Conservation (phyloP, 768 basidiomycete genomes). For the Roridomyces roridus region DNA sequence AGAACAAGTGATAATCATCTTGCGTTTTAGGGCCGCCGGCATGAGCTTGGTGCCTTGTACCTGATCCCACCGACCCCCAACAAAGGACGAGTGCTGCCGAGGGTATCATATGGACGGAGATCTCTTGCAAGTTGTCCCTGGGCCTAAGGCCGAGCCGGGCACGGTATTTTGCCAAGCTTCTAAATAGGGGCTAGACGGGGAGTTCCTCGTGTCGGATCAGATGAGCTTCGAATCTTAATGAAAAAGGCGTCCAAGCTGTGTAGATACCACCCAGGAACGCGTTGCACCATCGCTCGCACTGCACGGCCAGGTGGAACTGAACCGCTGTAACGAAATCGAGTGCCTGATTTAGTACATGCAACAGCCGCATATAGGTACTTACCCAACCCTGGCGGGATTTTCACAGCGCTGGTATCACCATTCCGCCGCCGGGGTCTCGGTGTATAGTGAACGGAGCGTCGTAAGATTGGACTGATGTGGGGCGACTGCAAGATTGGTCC, state of each 20-base stretch:
- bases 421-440: not conserved
- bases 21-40: not conserved
- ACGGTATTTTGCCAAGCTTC: too few species aligned
- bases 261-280: slow-evolving; percentile 3
- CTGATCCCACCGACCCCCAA: not conserved
- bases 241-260: slow-evolving; percentile 1
- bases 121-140: too few species aligned
- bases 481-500: not conserved
- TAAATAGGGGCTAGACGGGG: too few species aligned
- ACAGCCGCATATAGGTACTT: not conserved
- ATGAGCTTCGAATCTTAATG: slow-evolving; percentile 17
- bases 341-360: not conserved
- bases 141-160: too few species aligned
- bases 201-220: slow-evolving; percentile 13
- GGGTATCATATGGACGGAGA: not conserved
- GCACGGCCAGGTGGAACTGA: slow-evolving; percentile 1
- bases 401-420: slow-evolving; percentile 1
- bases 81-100: slow-evolving; percentile 2
- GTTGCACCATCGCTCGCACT: slow-evolving; percentile 1
- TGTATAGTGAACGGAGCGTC: not conserved
- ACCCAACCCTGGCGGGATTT: not conserved
- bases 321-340: not conserved
- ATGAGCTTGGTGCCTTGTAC: not conserved
- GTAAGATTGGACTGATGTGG: too few species aligned
- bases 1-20: slow-evolving; percentile 20